Conservation (phyloP, 2,329 filamentous ascomycete genomes). For the Colletotrichum karsti region DNA sequence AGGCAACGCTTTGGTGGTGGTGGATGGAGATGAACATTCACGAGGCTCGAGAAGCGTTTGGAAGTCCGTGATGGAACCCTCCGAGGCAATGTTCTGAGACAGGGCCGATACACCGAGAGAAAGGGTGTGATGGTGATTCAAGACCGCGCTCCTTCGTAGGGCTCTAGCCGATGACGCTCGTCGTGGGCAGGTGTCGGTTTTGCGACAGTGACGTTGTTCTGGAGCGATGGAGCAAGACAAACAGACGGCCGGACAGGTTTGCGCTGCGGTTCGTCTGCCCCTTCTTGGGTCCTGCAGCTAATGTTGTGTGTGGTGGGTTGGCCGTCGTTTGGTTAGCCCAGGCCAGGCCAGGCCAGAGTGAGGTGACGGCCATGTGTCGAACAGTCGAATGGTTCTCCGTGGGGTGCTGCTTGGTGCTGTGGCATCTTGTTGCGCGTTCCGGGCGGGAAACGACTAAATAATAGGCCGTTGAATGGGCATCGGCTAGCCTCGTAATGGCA, state of each 20-base stretch:
- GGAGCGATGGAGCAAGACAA: conserved; percentile 1
- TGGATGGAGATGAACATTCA: not conserved
- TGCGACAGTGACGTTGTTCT: conserved; percentile 15
- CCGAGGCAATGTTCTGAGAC: conserved; percentile 16
- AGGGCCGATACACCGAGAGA: conserved; percentile 1
- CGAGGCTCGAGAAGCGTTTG: not conserved
- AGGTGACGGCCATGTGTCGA: conserved; percentile 22
- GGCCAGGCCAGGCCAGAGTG: no score
- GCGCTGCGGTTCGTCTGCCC: not conserved
- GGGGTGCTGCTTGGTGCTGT: not conserved
- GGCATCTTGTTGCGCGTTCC: conserved; percentile 18
- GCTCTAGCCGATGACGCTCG: conserved; percentile 6
- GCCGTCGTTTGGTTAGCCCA: conserved; percentile 4
- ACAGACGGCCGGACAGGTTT: not conserved
- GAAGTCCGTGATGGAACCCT: conserved; percentile 8
- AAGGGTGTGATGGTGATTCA: conserved; percentile 13
- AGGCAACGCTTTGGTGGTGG: not conserved
- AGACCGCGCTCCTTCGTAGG: conserved; percentile 2
- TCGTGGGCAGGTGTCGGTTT: not conserved
- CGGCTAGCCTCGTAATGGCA: conserved; percentile 26
- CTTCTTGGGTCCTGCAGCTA: conserved; percentile 24
- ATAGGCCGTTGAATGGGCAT: conserved; percentile 1
- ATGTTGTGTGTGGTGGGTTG: not conserved
- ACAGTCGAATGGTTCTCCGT: not conserved
- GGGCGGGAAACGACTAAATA: conserved; percentile 21